Conservation (phyloP, 306 rosid genomes). For the Delonix regia region DNA sequence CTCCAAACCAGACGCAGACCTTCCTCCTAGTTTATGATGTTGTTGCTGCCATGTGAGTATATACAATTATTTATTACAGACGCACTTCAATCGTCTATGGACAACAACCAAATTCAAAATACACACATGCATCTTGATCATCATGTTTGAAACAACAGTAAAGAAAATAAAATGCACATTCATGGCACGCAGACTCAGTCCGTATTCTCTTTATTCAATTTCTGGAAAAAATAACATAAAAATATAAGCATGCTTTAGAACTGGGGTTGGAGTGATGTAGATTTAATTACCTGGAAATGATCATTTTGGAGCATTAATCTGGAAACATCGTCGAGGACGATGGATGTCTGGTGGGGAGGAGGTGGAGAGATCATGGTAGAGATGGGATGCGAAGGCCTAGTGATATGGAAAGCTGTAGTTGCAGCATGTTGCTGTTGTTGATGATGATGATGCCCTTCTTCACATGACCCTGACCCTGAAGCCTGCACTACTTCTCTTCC, state of each 20-base stretch:
- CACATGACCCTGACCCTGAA: slow-evolving; percentile 57
- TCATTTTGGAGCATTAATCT: slow-evolving; percentile 77
- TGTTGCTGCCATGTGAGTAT: slow-evolving; percentile 61
- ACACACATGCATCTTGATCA: slow-evolving; percentile 43
- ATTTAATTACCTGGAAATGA: slow-evolving; percentile 75
- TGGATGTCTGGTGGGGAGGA: slow-evolving; percentile 77
- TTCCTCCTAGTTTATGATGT: slow-evolving; percentile 77
- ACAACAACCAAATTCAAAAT: slow-evolving; percentile 25
- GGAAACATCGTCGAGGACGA: slow-evolving; percentile 77
- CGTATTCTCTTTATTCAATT: neutral
- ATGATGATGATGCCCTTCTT: slow-evolving; percentile 51
- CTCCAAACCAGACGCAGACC: slow-evolving; percentile 97
- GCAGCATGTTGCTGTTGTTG: slow-evolving; percentile 56
- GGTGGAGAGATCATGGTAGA: slow-evolving; percentile 79
- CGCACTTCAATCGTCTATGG: slow-evolving; percentile 12
- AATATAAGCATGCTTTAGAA: neutral
- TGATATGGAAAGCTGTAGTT: slow-evolving; percentile 65
- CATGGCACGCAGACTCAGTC: slow-evolving; percentile 29
- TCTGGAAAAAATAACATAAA: neutral
- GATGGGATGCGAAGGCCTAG: slow-evolving; percentile 68
- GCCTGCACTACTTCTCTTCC: slow-evolving; percentile 60
- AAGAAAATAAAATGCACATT: slow-evolving; percentile 40
- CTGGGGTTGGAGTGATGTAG: neutral
- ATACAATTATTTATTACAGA: slow-evolving; percentile 18
- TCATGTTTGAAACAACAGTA: slow-evolving; percentile 49